A percentile compares a stretch with the other conserved stretches of the same genome.
Evolutionary conservation across 805 yeast species (phyloP).

Genomic region (Lachancea thermotolerans): DNA sequence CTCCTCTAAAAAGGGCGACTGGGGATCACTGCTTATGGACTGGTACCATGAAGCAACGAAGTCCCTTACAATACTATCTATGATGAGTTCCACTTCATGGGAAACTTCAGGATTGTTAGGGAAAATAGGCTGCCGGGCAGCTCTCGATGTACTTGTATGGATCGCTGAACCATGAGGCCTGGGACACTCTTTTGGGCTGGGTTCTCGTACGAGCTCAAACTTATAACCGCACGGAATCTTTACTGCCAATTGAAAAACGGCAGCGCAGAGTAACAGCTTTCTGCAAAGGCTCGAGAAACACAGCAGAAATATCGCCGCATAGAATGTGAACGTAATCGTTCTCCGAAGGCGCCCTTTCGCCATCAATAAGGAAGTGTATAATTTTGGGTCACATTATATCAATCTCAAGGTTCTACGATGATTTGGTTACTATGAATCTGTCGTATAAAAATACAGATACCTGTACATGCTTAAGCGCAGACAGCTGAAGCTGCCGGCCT

Average conservation of each 20-base stretch:
- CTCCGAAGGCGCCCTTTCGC: too few relatives aligned
- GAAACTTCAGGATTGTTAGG: conserved; percentile 26
- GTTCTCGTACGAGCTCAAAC: neutral
- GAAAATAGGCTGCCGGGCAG: conserved; percentile 3
- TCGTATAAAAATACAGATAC: too few relatives aligned
- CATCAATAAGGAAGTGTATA: too few relatives aligned
- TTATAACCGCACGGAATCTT: neutral
- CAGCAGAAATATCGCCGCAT: neutral
- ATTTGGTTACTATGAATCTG: too few relatives aligned
- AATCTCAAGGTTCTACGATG: too few relatives aligned
- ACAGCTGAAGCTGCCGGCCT: too few relatives aligned
- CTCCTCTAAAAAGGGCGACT: conserved; percentile 34
- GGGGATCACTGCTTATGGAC: conserved; percentile 32
- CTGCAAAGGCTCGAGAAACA: neutral
- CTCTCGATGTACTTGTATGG: neutral
- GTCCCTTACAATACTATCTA: conserved; percentile 42
- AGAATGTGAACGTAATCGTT: too few relatives aligned
- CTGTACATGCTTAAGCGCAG: too few relatives aligned
- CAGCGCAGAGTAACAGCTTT: neutral
- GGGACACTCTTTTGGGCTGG: neutral
- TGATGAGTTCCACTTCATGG: conserved; percentile 39
- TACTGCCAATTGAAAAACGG: neutral
- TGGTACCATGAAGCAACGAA: conserved; percentile 54
- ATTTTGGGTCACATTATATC: too few relatives aligned
- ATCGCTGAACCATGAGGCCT: neutral